Base-by-base conservation (phyloP, 2,329 filamentous ascomycete genomes). In the Metarhizium sp. region DNA sequence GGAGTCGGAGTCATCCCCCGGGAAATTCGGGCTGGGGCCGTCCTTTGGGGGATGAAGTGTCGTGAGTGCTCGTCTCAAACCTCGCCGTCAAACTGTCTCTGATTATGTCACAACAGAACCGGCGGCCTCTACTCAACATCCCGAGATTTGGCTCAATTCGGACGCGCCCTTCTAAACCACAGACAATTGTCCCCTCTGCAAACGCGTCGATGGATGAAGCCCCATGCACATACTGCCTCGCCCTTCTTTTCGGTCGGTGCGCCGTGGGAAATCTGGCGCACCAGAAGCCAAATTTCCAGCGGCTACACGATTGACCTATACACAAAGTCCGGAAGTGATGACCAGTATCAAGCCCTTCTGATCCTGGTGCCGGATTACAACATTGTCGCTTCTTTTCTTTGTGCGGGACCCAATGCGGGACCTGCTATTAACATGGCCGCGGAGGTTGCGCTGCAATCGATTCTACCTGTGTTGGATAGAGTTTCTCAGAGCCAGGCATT, bases 171-270 rank as follows among this genome's bases (percentile, higher is more conserved):
- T 25, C 25, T 25, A 25, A 25, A 25, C 25, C 25, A 25, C 25
- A 25, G 25, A 25, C 25, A 25, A 25, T 25, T 25, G 4, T 25
- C 25, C 25, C 25, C 25, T 25, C 25, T 25, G 4, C 25, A 25
- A 25, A 25, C 25, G 3, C 25, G 46, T 25, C 55, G 53, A 20
- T 60, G 59, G 58, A 59, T 60, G 58, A 60, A 60, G 50, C 59
- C 59, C 10, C 46, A 51, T 13, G 46, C 56, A 6, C 50, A 55
- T 52, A 59, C 58, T 25, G 45, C 58, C 4, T 56, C 56, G 6
- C 46, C 48, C 30, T 42, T 43, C 16, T 18, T 50, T 16, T 70
- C 68, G 3, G 58, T 72, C n/a, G 70, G 70, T 20, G 67, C 63
- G 18, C 54, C 57, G 0, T 58, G 57, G 57, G 57, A 58, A 38